Base-by-base conservation (phyloP, 2,329 filamentous ascomycete species). In the Trichophyton verrucosum region DNA sequence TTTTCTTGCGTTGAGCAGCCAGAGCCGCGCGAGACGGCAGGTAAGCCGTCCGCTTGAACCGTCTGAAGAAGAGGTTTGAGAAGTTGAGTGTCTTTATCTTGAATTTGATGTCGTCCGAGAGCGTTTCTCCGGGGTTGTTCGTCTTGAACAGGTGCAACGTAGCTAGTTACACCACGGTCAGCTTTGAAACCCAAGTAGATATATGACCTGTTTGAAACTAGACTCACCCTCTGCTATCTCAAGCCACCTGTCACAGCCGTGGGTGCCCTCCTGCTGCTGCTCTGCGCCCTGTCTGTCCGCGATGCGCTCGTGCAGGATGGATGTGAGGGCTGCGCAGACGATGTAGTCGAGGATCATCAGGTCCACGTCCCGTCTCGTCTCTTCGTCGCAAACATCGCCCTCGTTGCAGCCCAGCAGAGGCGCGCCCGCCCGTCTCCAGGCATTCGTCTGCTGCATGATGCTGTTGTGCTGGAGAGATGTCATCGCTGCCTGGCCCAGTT, bases 291-390 rank as follows among this genome's bases (percentile, higher is more conserved):
- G 44, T 42, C 47, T 49, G 42, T 65, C 46, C 46, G 57, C 60
- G 60, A 51, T 64, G 55, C 60, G 64, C 61, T 73, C 71, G 27
- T 72, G 69, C 38, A 82, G 68, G 3, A 79, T 70, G 44, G 71
- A 68, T 20, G 74, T 68, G 47, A 75, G 77, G 6, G 78, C 74
- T 53, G 77, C 74, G 71, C 76, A 78, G 46, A 78, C 66, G 3
- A 83, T 68, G 64, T 82, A 83, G 66, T 84, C 82, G n/a, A 83
- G 71, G 49, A 83, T 81, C 68, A 81, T 76, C 40, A 77, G 67
- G 64, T 84, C 78, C 13, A 82, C 77, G 17, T 82, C 78, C 22
- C 75, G 22, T 15, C 58, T 17, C 3, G 47, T 55, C 27, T 60
- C 58, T 27, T 38, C 49, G 22, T 33, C 22, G 49, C 49, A 53